phyloP scores from a whole-genome alignment of 202 grass and related monocot species.

The Setaria viridis region DNA sequence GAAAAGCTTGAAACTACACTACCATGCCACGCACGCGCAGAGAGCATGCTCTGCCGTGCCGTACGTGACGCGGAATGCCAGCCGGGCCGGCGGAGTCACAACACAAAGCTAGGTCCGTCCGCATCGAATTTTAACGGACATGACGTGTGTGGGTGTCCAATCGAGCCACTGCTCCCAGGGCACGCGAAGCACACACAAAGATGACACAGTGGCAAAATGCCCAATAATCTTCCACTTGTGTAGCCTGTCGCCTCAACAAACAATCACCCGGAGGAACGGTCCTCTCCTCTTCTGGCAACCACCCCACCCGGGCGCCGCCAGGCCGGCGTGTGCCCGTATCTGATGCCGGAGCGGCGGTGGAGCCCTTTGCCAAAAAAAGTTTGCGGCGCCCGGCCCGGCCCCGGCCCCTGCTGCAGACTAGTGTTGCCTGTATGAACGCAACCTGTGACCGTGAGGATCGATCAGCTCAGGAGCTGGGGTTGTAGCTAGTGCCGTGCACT shows the following conservation, averaged over 20 bases:
- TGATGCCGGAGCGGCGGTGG: neutral
- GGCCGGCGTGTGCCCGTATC: neutral
- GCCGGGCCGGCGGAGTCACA: neutral
- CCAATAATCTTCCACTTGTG: too few relatives aligned
- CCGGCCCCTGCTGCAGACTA: neutral
- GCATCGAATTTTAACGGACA: neutral
- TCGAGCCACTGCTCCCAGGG: neutral
- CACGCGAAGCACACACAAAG: neutral
- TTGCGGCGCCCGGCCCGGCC: neutral
- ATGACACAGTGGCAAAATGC: neutral
- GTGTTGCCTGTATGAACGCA: neutral
- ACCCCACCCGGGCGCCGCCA: neutral
- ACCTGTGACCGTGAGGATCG: neutral
- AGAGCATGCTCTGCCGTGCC: too few relatives aligned
- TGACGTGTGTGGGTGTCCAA: constrained; percentile 2
- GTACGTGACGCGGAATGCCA: too few relatives aligned
- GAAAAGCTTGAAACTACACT: too few relatives aligned
- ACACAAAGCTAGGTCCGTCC: neutral
- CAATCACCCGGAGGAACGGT: neutral
- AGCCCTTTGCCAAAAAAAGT: constrained; percentile 2
- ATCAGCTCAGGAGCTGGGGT: too few relatives aligned
- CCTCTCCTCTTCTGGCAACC: neutral
- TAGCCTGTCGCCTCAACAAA: neutral
- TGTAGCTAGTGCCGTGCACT: neutral
- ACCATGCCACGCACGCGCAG: too few relatives aligned